A percentile compares a stretch with the other conserved stretches of the same genome.
Conservation (phyloP, 2,329 filamentous ascomycete genomes). For the Scedosporium dehoogii region DNA sequence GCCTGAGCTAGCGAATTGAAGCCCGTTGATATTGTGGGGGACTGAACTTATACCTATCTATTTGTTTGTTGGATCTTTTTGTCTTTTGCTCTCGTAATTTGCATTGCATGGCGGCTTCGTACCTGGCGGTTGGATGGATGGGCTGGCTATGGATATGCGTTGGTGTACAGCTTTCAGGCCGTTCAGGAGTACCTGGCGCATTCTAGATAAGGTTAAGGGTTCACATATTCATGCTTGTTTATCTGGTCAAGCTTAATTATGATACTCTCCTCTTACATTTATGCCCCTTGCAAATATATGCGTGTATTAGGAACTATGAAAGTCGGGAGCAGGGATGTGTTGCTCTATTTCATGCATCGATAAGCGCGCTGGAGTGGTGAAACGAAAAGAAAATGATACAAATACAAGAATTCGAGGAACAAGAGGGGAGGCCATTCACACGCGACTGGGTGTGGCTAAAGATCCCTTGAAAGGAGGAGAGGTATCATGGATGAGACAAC, state of each 20-base stretch:
- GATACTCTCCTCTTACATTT: too few relatives aligned
- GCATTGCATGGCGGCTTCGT: too few relatives aligned
- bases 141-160: too few relatives aligned
- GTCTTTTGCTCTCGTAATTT: too few relatives aligned
- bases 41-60: too few relatives aligned
- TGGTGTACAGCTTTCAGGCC: background rate
- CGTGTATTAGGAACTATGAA: too few relatives aligned
- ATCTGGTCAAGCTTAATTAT: background rate
- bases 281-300: too few relatives aligned
- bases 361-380: background rate
- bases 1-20: background rate
- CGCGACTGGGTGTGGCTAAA: background rate
- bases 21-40: background rate
- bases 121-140: too few relatives aligned
- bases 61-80: too few relatives aligned
- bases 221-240: background rate
- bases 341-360: background rate
- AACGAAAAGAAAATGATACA: background rate
- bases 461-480: background rate
- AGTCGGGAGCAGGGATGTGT: too few relatives aligned
- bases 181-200: background rate
- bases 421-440: background rate
- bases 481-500: background rate
- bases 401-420: background rate
- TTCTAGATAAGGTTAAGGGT: background rate